Evolutionary conservation across 768 basidiomycete genomes (phyloP).

Genomic region (Psilocybe tampanensis): DNA sequence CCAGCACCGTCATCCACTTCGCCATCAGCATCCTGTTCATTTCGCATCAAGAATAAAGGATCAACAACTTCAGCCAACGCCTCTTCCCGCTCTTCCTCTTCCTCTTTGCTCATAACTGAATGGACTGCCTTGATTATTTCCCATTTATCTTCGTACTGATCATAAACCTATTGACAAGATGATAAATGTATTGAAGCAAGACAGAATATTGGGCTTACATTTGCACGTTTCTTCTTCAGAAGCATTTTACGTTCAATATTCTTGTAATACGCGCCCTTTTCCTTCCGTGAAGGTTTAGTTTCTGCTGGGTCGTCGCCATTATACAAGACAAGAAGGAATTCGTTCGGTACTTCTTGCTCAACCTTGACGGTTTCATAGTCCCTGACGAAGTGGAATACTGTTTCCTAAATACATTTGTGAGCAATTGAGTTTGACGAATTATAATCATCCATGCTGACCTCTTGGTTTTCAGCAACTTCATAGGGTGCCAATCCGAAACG

Average conservation of each 20-base stretch:
- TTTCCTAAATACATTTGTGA: conserved; percentile 46
- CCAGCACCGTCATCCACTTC: conserved; percentile 44
- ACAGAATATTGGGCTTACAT: conserved; percentile 42
- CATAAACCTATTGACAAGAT: conserved; percentile 50
- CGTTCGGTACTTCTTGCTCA: conserved; percentile 84
- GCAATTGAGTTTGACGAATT: not conserved
- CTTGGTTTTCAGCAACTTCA: conserved; percentile 54
- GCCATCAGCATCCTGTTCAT: conserved; percentile 67
- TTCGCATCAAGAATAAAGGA: conserved; percentile 59
- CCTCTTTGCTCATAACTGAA: conserved; percentile 69
- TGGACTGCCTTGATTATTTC: conserved; percentile 76
- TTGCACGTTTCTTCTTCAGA: conserved; percentile 81
- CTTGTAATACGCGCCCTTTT: conserved; percentile 85
- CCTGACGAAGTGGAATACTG: conserved; percentile 73
- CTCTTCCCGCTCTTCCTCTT: conserved; percentile 79
- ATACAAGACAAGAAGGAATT: conserved; percentile 78
- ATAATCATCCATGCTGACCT: conserved; percentile 37
- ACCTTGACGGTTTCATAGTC: conserved; percentile 89
- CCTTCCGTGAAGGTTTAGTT: conserved; percentile 29
- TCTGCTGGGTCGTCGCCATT: conserved; percentile 48
- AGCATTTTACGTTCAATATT: conserved; percentile 88
- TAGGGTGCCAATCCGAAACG: conserved; percentile 45
- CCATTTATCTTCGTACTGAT: conserved; percentile 82
- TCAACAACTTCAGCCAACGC: conserved; percentile 78
- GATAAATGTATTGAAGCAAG: conserved; percentile 1